phyloP scores from a whole-genome alignment of 768 basidiomycete species.

The Naganishia friedmannii region DNA sequence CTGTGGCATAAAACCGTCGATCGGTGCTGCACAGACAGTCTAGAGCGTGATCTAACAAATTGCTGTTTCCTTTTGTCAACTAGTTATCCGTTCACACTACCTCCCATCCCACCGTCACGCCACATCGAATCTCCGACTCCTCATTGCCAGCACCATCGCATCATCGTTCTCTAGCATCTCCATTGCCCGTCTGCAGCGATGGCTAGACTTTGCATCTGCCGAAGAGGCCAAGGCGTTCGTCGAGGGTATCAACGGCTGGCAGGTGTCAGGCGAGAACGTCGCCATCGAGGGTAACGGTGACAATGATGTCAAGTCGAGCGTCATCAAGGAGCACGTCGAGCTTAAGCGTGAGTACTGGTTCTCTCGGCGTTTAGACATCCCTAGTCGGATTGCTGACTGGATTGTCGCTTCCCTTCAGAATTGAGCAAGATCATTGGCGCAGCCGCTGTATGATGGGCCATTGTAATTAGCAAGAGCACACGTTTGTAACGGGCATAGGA shows the following conservation, averaged over 20 bases:
- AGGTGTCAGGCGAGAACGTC: slow-evolving; percentile 46
- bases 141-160: slow-evolving; percentile 48
- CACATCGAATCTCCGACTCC: slow-evolving; percentile 38
- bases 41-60: neutral
- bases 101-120: slow-evolving; percentile 47
- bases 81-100: slow-evolving; percentile 44
- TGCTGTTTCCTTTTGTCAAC: neutral
- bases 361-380: neutral
- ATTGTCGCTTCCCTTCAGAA: slow-evolving; percentile 36
- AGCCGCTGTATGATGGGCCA: slow-evolving; percentile 35
- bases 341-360: slow-evolving; percentile 47
- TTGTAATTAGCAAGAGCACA: neutral
- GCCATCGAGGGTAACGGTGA: slow-evolving; percentile 50
- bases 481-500: neutral
- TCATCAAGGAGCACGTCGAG: slow-evolving; percentile 52
- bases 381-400: neutral
- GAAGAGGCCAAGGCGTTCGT: slow-evolving; percentile 40
- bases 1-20: neutral
- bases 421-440: slow-evolving; percentile 51
- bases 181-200: slow-evolving; percentile 40
- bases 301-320: slow-evolving; percentile 53
- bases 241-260: slow-evolving; percentile 44
- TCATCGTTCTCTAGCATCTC: slow-evolving; percentile 48
- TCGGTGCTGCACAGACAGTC: too few species aligned
- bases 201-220: slow-evolving; percentile 44